Evolutionary conservation across 2,329 filamentous ascomycete species (phyloP).

Genomic region (Graphilbum fragrans): DNA sequence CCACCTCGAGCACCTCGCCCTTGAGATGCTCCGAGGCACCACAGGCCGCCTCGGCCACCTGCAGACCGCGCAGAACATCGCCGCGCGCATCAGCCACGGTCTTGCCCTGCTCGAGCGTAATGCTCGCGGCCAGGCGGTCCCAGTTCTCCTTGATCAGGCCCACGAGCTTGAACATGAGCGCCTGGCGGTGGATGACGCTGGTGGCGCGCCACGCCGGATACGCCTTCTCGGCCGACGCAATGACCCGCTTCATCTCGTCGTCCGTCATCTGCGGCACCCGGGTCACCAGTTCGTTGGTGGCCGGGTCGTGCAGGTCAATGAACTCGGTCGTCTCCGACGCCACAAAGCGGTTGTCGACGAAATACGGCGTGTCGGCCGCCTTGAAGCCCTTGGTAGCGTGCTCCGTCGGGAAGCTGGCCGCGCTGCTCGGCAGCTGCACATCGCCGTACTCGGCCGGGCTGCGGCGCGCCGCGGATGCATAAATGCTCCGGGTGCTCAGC

Average conservation of each 20-base stretch:
- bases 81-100: conserved; percentile 74
- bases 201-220: conserved; percentile 64
- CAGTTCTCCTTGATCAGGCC: conserved; percentile 71
- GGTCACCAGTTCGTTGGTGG: conserved; percentile 76
- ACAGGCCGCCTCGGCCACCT: conserved; percentile 75
- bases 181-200: conserved; percentile 61
- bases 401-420: conserved; percentile 52
- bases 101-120: conserved; percentile 82
- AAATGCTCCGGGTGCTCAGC: conserved; percentile 36
- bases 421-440: conserved; percentile 33
- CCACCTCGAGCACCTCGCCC: conserved; percentile 72
- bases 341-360: conserved; percentile 69
- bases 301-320: conserved; percentile 72
- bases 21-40: conserved; percentile 71
- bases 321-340: conserved; percentile 55
- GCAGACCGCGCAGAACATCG: conserved; percentile 69
- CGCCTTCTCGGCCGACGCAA: conserved; percentile 63
- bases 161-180: conserved; percentile 82
- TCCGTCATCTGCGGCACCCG: conserved; percentile 73
- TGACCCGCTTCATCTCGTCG: conserved; percentile 61
- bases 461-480: conserved; percentile 44
- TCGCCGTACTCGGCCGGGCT: conserved; percentile 31
- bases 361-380: conserved; percentile 64
- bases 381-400: conserved; percentile 51
- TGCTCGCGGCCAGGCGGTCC: conserved; percentile 74